These are phyloP conservation scores for Fusarium sp. DNA, from an alignment of 2,329 filamentous ascomycete genomes.

Conservation along the genomic window DNA sequence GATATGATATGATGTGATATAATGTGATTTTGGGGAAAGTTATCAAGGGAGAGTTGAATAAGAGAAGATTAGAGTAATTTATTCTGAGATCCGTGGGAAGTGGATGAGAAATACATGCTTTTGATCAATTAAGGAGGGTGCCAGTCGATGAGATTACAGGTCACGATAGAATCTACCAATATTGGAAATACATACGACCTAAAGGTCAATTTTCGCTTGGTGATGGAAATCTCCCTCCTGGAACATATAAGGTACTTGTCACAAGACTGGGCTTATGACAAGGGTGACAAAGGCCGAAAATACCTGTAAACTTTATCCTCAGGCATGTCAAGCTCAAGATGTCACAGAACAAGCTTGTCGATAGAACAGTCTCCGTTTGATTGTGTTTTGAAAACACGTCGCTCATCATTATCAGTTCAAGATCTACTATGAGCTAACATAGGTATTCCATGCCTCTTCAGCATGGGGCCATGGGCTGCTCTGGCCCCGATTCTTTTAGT, in stretches of 20 bases:
- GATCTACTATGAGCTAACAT: not conserved
- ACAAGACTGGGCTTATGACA: not conserved
- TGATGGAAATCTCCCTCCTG: not conserved
- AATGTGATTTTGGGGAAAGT: not conserved
- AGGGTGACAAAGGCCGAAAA: not conserved
- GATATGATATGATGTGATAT: not conserved
- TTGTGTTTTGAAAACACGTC: not conserved
- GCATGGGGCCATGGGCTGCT: not conserved
- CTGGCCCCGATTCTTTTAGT: not conserved
- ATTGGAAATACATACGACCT: not conserved
- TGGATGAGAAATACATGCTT: not conserved
- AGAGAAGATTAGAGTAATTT: constrained; percentile 12
- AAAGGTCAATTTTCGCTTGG: not conserved
- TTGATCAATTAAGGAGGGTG: not conserved
- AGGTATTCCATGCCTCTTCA: not conserved
- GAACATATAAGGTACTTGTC: not conserved
- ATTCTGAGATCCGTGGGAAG: not conserved
- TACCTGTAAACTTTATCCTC: not conserved
- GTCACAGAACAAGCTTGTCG: too few relatives aligned
- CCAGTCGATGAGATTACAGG: not conserved
- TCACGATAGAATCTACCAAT: not conserved
- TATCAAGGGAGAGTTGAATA: not conserved
- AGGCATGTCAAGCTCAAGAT: not conserved
- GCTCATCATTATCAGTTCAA: not conserved
- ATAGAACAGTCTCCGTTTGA: not conserved